Percentiles rank a stretch among this genome's conserved stretches.
Evolutionary conservation across 331 rosid genomes (phyloP).

Genomic region (Malus hybrid): DNA sequence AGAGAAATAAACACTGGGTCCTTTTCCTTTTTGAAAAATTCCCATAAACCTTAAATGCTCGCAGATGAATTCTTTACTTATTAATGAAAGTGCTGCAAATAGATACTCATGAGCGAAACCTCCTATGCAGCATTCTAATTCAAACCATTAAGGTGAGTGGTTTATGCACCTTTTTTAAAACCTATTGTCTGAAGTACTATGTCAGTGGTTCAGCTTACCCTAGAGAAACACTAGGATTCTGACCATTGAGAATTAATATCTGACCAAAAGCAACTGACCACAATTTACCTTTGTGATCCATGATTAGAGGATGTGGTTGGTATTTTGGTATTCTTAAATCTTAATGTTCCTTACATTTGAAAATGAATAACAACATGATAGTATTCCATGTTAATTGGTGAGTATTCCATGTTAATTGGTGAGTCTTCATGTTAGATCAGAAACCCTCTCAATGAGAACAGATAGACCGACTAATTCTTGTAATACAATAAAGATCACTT

Average conservation of each 20-base stretch:
- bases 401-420: neutral
- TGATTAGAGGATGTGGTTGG: neutral
- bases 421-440: neutral
- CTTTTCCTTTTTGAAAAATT: neutral
- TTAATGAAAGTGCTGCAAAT: neutral
- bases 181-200: neutral
- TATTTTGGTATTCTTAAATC: neutral
- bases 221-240: neutral
- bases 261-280: neutral
- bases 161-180: neutral
- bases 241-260: neutral
- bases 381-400: neutral
- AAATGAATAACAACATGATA: neutral
- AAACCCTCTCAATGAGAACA: neutral
- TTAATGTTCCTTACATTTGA: neutral
- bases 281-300: neutral
- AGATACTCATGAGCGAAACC: neutral
- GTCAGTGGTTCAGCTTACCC: neutral
- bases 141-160: neutral
- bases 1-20: neutral
- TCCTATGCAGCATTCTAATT: neutral
- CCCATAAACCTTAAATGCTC: neutral
- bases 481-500: neutral
- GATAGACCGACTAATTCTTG: neutral
- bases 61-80: neutral